Percentiles rank a stretch among this genome's conserved stretches.
Evolutionary conservation across 2,329 filamentous ascomycete genomes (phyloP).

Genomic region (Hysterium pulicare): DNA sequence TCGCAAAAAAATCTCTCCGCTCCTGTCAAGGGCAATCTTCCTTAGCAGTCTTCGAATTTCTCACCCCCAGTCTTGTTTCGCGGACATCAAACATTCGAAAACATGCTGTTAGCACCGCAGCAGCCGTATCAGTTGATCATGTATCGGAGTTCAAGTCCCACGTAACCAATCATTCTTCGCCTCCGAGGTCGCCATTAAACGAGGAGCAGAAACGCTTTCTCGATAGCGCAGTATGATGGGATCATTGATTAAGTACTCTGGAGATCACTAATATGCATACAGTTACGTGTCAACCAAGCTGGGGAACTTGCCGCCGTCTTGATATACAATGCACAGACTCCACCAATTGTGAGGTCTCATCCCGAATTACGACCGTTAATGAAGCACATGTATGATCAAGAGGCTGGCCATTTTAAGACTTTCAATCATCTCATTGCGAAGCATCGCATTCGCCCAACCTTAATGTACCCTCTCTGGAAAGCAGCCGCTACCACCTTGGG

Average conservation of each 20-base stretch:
- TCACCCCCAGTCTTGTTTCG: neutral
- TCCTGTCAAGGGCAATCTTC: neutral
- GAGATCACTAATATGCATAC: neutral
- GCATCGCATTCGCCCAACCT: slow-evolving; percentile 88
- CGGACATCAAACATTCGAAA: neutral
- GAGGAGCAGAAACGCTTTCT: slow-evolving; percentile 34
- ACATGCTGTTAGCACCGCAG: neutral
- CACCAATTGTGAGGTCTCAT: slow-evolving; percentile 72
- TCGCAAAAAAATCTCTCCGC: neutral
- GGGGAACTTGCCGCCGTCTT: slow-evolving; percentile 94
- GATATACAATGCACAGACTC: slow-evolving; percentile 88
- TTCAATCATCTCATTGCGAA: slow-evolving; percentile 81
- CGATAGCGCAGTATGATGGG: slow-evolving; percentile 27
- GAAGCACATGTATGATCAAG: slow-evolving; percentile 98
- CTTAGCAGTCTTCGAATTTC: neutral
- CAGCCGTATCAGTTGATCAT: neutral
- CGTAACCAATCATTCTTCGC: too few relatives aligned
- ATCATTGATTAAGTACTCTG: neutral
- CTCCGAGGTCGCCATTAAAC: slow-evolving; percentile 19
- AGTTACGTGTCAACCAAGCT: slow-evolving; percentile 94
- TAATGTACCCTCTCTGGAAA: slow-evolving; percentile 88
- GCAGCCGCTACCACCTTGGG: slow-evolving; percentile 75
- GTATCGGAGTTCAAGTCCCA: too few relatives aligned
- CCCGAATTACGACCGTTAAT: slow-evolving; percentile 87
- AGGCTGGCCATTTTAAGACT: slow-evolving; percentile 78